A percentile compares a stretch with the other conserved stretches of the same genome.
These are phyloP conservation scores for Hippophae tibetana DNA, from an alignment of 306 rosid species.

Conservation along the genomic window DNA sequence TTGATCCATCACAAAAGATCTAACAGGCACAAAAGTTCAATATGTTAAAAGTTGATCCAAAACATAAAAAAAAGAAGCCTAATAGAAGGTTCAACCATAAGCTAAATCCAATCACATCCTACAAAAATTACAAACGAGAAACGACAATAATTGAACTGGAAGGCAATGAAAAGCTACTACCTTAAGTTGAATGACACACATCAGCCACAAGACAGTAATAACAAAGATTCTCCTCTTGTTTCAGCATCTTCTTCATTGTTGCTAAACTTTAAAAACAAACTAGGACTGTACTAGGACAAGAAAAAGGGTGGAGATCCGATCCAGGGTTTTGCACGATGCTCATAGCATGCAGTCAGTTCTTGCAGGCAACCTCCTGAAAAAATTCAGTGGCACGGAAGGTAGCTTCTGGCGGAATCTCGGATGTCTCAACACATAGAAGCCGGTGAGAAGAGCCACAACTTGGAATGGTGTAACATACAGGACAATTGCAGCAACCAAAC, in stretches of 20 bases:
- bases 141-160: neutral
- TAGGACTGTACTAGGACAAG: neutral
- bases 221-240: no score
- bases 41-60: no score
- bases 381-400: conserved; percentile 58
- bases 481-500: conserved; percentile 42
- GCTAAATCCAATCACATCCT: no score
- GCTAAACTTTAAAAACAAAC: neutral
- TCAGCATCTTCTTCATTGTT: no score
- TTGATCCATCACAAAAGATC: no score
- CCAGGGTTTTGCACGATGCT: neutral
- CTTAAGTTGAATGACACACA: no score
- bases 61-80: no score
- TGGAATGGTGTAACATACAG: conserved; percentile 50
- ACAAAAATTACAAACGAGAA: no score
- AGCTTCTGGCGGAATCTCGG: conserved; percentile 67
- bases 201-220: neutral
- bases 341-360: conserved; percentile 65
- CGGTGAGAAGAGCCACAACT: conserved; percentile 46
- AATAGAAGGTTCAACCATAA: no score
- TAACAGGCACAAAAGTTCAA: no score
- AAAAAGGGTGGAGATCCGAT: neutral
- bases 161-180: neutral
- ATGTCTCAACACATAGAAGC: conserved; percentile 57
- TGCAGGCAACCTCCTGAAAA: conserved; percentile 74